Base-by-base conservation (phyloP, 495 filamentous ascomycete genomes). In the Penicilliopsis zonata region DNA sequence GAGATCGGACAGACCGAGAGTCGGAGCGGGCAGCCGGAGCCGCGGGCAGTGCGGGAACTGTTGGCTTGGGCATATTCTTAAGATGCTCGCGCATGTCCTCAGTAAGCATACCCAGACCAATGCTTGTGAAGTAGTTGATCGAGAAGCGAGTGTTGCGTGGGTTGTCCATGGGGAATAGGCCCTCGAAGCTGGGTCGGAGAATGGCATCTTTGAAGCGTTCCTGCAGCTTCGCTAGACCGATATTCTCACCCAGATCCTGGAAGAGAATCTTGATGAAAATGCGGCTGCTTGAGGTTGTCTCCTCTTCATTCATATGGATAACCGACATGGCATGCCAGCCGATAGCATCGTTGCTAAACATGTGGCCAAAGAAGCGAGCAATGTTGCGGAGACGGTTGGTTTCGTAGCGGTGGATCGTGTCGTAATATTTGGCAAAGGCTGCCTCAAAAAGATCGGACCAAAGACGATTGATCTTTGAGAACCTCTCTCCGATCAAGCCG, bases 181-280 rank as follows among this genome's bases (percentile, higher is more conserved):
- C 88, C 18, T 80, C 70, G 37, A 92, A 78, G 46, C 74, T 81
- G 28, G 83, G 73, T 34, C 78, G 78, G 9, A 94, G 65, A 18
- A 75, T 65, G 9, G 86, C 78, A 41, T 94, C 84, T 45, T 69
- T 75, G 42, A 94, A 59, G 13, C 79, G 76, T 24, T 74, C 71
- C 43, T 80, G 74, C 24, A 99, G 56, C 41, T 78, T 82, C 29
- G 72, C 65, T 63, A 92, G 72, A 30, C 90, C 88, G 35, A 96
- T 69, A 31, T 82, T 79, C 55, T 95, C 83, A 9, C 74, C 72
- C 7, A 99, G 65, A 43, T 95, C 86, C 52, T 96, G 84, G 52
- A 99, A 93, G 13, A 99, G 61, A 22, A 96, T 95, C 61, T 93
- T 95, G 65, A 96, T 82, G 49, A 95, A 99, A 50, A 99, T 96